Evolutionary conservation across 495 filamentous ascomycete species (phyloP).

Genomic region (Collariella sp.): DNA sequence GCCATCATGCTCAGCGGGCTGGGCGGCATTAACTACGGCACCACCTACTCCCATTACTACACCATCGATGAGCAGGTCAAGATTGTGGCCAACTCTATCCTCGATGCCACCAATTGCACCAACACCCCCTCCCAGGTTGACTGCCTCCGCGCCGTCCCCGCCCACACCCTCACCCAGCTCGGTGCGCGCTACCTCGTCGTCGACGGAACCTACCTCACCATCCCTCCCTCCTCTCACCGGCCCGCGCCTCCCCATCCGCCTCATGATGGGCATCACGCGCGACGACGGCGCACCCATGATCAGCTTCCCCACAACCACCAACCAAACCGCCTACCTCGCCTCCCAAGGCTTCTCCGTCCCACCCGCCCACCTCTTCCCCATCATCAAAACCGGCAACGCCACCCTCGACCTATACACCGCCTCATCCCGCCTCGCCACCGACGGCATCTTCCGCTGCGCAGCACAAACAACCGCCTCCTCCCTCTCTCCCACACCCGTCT

Average conservation of each 20-base stretch:
- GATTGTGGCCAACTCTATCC: slow-evolving; percentile 32
- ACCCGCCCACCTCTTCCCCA: slow-evolving; percentile 29
- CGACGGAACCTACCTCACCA: slow-evolving; percentile 40
- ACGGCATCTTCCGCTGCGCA: slow-evolving; percentile 44
- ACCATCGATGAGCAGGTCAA: slow-evolving; percentile 37
- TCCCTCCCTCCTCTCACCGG: slow-evolving; percentile 26
- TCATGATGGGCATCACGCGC: slow-evolving; percentile 42
- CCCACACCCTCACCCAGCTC: slow-evolving; percentile 24
- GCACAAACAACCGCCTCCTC: slow-evolving; percentile 40
- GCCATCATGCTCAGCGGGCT: slow-evolving; percentile 45
- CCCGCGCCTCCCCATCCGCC: slow-evolving; percentile 21
- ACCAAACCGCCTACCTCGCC: slow-evolving; percentile 30
- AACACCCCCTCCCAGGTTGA: slow-evolving; percentile 34
- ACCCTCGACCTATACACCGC: slow-evolving; percentile 40
- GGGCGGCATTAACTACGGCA: slow-evolving; percentile 39
- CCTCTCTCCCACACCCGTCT: slow-evolving; percentile 26
- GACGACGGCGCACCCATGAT: slow-evolving; percentile 46
- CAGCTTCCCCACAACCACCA: slow-evolving; percentile 30
- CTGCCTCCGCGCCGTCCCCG: slow-evolving; percentile 38
- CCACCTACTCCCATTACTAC: slow-evolving; percentile 40
- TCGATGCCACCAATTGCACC: slow-evolving; percentile 36
- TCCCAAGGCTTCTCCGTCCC: slow-evolving; percentile 33
- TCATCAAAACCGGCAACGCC: slow-evolving; percentile 27
- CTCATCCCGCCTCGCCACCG: slow-evolving; percentile 37
- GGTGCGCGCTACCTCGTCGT: slow-evolving; percentile 36